Evolutionary conservation across 495 filamentous ascomycete genomes (phyloP), one percentile per base, ranked within the genome.

Genomic region (Cercophora newfieldiana): DNA sequence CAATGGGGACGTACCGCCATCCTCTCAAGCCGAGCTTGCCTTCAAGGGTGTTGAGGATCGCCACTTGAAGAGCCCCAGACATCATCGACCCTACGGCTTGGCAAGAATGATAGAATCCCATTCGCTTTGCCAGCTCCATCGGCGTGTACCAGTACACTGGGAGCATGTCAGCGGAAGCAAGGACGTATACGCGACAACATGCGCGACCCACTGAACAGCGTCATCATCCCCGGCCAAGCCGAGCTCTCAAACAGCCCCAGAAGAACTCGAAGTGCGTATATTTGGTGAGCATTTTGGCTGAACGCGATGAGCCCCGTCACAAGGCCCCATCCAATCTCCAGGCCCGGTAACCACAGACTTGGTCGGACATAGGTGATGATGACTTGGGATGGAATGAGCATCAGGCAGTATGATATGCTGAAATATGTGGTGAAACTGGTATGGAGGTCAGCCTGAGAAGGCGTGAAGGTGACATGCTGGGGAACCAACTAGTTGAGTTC

Each of bases 201-300:
- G 10, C 6, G 18, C 3, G 22, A 69, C 75, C 61, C 16, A 77
- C 75, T 77, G 56, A 78, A 77, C 10, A 78, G 61, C 1, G 75
- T 76, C 75, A 78, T 78, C 76, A 78, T 78, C 19, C 76, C 76
- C 3, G 76, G 76, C 72, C 74, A 79, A 22, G 75, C 51, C 74
- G 80, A 67, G 80, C 82, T 77, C 54, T 87, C 85, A 21, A 82
- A 81, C 8, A 85, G 66, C 5, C 85, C 85, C 0, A 87, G 78
- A 19, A 87, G 73, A 48, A 86, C 81, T 0, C 85, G 80, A 29
- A 78, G 66, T 16, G 71, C 72, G 54, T 81, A 81, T 30, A 81
- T 69, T 59, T 73, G 72, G 48, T 69, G 71, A 3, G 73, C 72
- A 53, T 70, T 68, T 16, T 68, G 72, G 37, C 50, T 61, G n/a